Evolutionary conservation across 352 stramenopile species (phyloP).

Genomic region (Stramenopiles sp.): DNA sequence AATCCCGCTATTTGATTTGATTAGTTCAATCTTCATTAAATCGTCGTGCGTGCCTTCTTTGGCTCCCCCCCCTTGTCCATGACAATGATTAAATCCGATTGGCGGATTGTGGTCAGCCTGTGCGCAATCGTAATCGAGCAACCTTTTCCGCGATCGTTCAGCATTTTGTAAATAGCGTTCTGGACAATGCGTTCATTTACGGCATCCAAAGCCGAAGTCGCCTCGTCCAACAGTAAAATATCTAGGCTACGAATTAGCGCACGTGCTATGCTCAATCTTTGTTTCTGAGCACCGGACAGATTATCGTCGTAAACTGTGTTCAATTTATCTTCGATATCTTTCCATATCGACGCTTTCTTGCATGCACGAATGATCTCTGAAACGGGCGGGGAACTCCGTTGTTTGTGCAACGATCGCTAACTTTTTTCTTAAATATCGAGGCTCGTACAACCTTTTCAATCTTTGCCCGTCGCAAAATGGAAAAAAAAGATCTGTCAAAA

Average conservation of each 20-base stretch:
- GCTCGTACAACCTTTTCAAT: too few relatives aligned
- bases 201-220: slow-evolving; percentile 78
- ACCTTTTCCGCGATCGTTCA: slow-evolving; percentile 59
- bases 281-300: slow-evolving; percentile 47
- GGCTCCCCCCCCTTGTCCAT: slow-evolving; percentile 51
- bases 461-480: too few relatives aligned
- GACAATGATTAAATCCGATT: slow-evolving; percentile 74
- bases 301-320: neutral
- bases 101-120: slow-evolving; percentile 74
- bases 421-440: neutral
- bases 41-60: slow-evolving; percentile 61
- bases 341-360: neutral
- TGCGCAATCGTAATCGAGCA: slow-evolving; percentile 96
- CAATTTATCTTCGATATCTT: neutral
- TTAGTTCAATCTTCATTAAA: slow-evolving; percentile 43
- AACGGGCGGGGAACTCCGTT: neutral
- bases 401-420: slow-evolving; percentile 9
- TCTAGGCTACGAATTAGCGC: slow-evolving; percentile 85
- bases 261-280: slow-evolving; percentile 82
- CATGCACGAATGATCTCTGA: neutral
- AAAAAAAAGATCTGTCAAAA: too few relatives aligned
- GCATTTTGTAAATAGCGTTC: slow-evolving; percentile 63
- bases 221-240: slow-evolving; percentile 86
- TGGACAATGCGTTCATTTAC: slow-evolving; percentile 85
- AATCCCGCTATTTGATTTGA: too few relatives aligned